Evolutionary conservation across 2,329 filamentous ascomycete genomes (phyloP).

Genomic region (Neophaeococcomyces mojaviensis): DNA sequence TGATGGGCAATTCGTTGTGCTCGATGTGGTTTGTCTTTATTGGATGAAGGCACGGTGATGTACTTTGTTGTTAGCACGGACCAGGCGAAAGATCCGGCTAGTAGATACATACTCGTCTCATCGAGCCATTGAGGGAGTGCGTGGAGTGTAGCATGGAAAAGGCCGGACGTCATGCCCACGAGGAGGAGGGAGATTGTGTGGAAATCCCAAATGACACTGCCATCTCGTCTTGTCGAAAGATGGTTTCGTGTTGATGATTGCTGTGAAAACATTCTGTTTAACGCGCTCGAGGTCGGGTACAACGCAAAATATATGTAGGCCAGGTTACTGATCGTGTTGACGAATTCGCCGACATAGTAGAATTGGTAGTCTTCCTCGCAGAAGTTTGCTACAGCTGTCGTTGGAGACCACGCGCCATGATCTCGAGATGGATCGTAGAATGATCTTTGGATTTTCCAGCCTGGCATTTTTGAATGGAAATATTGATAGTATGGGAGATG

Average conservation of each 20-base stretch:
- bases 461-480: too few relatives aligned
- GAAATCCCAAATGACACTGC: conserved; percentile 3
- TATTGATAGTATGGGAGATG: too few relatives aligned
- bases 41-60: neutral
- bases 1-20: neutral
- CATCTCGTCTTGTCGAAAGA: neutral
- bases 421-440: neutral
- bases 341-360: conserved; percentile 65
- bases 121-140: conserved; percentile 11
- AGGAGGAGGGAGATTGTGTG: conserved; percentile 17
- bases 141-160: conserved; percentile 16
- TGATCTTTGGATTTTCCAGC: too few relatives aligned
- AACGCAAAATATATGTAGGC: conserved; percentile 68
- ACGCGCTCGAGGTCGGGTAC: neutral
- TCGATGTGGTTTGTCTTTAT: neutral
- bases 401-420: conserved; percentile 56
- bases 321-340: conserved; percentile 73
- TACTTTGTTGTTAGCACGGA: conserved; percentile 2
- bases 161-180: conserved; percentile 15
- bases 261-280: too few relatives aligned
- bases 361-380: conserved; percentile 76
- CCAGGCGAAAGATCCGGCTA: neutral
- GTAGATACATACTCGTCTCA: conserved; percentile 3
- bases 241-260: conserved; percentile 32
- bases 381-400: conserved; percentile 67